Conservation (phyloP, 345 rosid species). For the Adansonia digitata region DNA sequence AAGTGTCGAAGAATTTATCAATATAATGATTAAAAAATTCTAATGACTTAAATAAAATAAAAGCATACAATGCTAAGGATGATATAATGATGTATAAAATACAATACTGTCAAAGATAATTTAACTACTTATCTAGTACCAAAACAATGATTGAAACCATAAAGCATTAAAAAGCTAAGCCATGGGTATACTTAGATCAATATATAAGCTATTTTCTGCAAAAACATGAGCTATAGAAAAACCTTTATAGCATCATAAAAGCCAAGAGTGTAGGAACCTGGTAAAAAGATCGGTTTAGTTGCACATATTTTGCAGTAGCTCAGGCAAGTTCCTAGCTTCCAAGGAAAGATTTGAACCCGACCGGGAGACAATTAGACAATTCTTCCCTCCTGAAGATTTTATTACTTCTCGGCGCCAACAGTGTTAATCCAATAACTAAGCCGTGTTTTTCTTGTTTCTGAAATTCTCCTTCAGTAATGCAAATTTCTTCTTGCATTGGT, state of each 20-base stretch:
- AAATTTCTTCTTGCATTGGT: conserved; percentile 93
- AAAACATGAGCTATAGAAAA: neutral
- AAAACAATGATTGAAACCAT: neutral
- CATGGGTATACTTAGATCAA: neutral
- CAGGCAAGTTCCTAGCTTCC: neutral
- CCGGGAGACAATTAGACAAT: neutral
- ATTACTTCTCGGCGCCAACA: neutral
- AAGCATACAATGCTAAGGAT: neutral
- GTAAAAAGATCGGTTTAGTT: neutral
- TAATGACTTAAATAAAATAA: neutral
- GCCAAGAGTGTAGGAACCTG: neutral
- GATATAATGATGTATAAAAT: neutral
- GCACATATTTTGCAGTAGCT: neutral
- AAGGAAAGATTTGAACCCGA: neutral
- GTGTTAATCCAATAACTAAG: conserved; percentile 12
- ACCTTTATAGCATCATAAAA: neutral
- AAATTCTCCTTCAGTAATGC: conserved; percentile 74
- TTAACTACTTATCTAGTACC: neutral
- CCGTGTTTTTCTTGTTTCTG: conserved; percentile 11
- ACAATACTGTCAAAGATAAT: neutral
- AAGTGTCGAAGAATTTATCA: neutral
- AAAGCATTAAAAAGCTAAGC: neutral
- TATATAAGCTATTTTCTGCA: neutral
- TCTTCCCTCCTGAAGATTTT: neutral
- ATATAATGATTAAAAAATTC: neutral